Conservation (phyloP, 306 rosid species). For the Bauhinia variegata region DNA sequence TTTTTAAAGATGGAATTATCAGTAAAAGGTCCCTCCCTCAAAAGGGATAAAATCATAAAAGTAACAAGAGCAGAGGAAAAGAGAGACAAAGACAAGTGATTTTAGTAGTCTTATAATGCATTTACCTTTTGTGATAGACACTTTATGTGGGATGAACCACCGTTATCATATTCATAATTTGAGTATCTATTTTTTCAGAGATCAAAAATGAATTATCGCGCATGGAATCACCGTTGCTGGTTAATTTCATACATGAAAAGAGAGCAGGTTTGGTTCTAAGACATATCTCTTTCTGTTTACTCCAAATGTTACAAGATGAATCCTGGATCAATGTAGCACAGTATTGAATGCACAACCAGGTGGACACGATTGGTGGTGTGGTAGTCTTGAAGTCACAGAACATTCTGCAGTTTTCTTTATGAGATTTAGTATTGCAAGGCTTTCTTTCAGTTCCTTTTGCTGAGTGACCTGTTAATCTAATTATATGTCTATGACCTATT, state of each 20-base stretch:
- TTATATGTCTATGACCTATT: background rate
- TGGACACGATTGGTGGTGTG: background rate
- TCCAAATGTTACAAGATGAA: background rate
- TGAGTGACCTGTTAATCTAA: background rate
- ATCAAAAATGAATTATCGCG: slow-evolving; percentile 93
- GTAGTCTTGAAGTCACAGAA: slow-evolving; percentile 9
- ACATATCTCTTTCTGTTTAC: slow-evolving; percentile 1
- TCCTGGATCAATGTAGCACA: slow-evolving; percentile 3
- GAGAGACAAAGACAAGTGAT: background rate
- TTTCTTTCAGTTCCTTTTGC: slow-evolving; percentile 6
- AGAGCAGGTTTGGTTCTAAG: slow-evolving; percentile 56
- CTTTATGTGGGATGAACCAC: slow-evolving; percentile 8
- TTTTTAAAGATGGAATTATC: slow-evolving; percentile 15
- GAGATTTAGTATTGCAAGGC: background rate
- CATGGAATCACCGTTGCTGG: slow-evolving; percentile 94
- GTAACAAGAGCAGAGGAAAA: background rate
- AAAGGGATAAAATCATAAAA: slow-evolving; percentile 2
- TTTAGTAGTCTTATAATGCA: slow-evolving; percentile 23
- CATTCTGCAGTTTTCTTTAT: background rate
- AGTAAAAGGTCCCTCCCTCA: background rate
- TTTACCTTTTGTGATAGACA: slow-evolving; percentile 19
- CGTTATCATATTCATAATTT: slow-evolving; percentile 16
- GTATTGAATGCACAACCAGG: background rate
- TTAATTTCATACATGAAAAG: slow-evolving; percentile 70
- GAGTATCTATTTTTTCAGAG: slow-evolving; percentile 52